Evolutionary conservation across 768 basidiomycete species (phyloP).

Genomic region (Termitomyces bulborhizus): DNA sequence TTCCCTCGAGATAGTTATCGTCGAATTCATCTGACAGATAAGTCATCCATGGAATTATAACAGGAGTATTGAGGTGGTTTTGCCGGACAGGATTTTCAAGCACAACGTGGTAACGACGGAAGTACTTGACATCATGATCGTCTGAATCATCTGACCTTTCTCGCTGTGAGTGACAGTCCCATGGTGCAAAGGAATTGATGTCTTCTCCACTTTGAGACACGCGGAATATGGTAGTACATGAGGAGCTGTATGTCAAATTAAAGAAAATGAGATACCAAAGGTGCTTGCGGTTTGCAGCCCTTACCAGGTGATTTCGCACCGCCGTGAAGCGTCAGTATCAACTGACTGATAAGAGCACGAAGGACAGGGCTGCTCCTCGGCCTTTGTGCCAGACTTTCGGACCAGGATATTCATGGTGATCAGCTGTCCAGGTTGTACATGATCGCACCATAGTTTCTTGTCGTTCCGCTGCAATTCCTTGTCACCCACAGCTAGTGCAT

Average conservation of each 20-base stretch:
- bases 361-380: not conserved
- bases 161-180: not conserved
- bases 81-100: not conserved
- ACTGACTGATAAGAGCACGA: not conserved
- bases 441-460: not conserved
- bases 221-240: not conserved
- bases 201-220: not conserved
- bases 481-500: not conserved
- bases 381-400: not conserved
- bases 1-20: not conserved
- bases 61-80: not conserved
- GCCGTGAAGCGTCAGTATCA: not conserved
- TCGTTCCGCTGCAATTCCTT: not conserved
- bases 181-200: not conserved
- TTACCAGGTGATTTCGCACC: conserved; percentile 5
- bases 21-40: not conserved
- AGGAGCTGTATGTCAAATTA: not conserved
- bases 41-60: not conserved
- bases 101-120: conserved; percentile 3
- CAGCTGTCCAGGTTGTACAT: conserved; percentile 2
- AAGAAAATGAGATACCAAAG: not conserved
- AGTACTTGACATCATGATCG: not conserved
- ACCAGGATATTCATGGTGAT: conserved; percentile 8
- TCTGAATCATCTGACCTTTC: not conserved
- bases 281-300: not conserved